Percentiles rank a stretch among this genome's conserved stretches.
These are phyloP conservation scores for Calonectria honghensis DNA, from an alignment of 2,329 filamentous ascomycete species.

Conservation along the genomic window DNA sequence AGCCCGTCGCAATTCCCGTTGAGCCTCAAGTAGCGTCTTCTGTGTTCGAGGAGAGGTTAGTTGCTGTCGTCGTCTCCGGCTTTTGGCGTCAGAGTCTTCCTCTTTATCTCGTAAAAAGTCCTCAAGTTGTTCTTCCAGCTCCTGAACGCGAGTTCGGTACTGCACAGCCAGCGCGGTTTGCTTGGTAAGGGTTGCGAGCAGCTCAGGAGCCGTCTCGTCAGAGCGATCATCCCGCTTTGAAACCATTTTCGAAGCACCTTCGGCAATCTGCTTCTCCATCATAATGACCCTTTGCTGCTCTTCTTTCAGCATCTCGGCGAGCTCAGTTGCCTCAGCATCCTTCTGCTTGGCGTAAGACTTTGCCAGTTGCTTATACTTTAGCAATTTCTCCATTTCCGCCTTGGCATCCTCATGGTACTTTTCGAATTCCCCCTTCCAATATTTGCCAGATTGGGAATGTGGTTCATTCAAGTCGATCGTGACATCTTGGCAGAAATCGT, in stretches of 20 bases:
- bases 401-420: conserved; percentile 83
- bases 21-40: conserved; percentile 70
- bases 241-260: conserved; percentile 75
- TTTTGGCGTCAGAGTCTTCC: conserved; percentile 56
- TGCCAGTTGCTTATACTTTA: conserved; percentile 86
- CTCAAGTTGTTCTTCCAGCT: conserved; percentile 72
- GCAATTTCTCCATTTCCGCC: conserved; percentile 84
- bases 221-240: conserved; percentile 58
- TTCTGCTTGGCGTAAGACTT: conserved; percentile 88
- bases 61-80: conserved; percentile 61
- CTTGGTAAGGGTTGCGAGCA: conserved; percentile 73
- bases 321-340: conserved; percentile 80
- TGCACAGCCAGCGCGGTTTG: conserved; percentile 75
- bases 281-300: conserved; percentile 79
- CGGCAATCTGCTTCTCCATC: conserved; percentile 78
- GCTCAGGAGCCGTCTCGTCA: conserved; percentile 66
- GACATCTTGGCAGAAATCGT: conserved; percentile 72
- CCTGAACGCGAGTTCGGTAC: conserved; percentile 76
- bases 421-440: conserved; percentile 87
- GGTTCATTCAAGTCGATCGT: conserved; percentile 84
- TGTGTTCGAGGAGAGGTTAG: conserved; percentile 70
- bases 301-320: conserved; percentile 79
- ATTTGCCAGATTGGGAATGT: conserved; percentile 83
- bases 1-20: conserved; percentile 73
- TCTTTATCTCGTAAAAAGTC: conserved; percentile 62